Evolutionary conservation across 1,139 yeast genomes (phyloP).

Genomic region (Debaryomyces subglobosus): DNA sequence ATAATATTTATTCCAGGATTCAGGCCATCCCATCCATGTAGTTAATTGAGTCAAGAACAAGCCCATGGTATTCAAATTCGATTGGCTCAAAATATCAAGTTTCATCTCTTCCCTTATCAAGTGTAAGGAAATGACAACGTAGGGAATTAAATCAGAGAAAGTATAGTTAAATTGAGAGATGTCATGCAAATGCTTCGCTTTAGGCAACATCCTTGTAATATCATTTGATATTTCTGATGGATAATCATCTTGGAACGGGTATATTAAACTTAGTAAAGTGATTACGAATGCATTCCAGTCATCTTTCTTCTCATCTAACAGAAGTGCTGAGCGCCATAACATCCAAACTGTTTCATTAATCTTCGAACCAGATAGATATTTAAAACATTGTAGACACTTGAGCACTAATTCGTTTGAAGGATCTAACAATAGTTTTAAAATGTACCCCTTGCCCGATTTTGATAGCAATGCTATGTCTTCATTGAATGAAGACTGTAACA

Average conservation of each 20-base stretch:
- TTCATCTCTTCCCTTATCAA: constrained; percentile 73
- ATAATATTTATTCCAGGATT: constrained; percentile 65
- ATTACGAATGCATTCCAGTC: constrained; percentile 70
- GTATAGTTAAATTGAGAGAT: constrained; percentile 36
- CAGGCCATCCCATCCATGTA: constrained; percentile 77
- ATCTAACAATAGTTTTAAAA: constrained; percentile 40
- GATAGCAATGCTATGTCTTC: constrained; percentile 31
- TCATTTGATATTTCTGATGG: constrained; percentile 28
- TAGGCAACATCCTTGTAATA: constrained; percentile 43
- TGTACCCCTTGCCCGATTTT: constrained; percentile 27
- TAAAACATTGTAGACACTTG: constrained; percentile 52
- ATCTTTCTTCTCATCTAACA: constrained; percentile 41
- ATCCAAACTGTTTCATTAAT: constrained; percentile 61
- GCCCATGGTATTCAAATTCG: constrained; percentile 46
- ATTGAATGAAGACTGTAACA: constrained; percentile 33
- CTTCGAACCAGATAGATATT: constrained; percentile 57
- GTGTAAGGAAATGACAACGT: constrained; percentile 71
- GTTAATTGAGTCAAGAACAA: constrained; percentile 62
- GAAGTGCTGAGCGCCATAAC: constrained; percentile 63
- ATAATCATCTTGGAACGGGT: constrained; percentile 40
- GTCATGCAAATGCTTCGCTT: constrained; percentile 36
- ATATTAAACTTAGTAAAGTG: constrained; percentile 50
- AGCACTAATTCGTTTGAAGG: constrained; percentile 51
- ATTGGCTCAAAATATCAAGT: constrained; percentile 53
- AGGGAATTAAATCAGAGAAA: constrained; percentile 56